Percentiles rank a stretch among this genome's conserved stretches.
Evolutionary conservation across 2,329 filamentous ascomycete genomes (phyloP).

Genomic region (Zymoseptoria pseudotritici): DNA sequence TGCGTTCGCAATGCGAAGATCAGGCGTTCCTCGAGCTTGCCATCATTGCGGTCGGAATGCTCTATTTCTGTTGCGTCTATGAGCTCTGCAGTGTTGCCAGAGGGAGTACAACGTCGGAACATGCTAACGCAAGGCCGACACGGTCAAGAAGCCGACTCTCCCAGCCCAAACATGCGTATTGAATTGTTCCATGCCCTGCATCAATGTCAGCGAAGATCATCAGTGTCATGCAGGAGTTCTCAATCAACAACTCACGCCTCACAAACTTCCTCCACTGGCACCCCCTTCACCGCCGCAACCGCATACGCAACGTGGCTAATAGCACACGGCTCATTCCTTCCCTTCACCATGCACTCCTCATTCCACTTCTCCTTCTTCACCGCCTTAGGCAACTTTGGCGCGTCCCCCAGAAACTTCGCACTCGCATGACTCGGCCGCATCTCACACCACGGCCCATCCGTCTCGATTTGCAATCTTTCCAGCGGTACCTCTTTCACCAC

Average conservation of each 20-base stretch:
- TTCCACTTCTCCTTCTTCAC: slow-evolving; percentile 97
- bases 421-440: slow-evolving; percentile 84
- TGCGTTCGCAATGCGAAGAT: not conserved
- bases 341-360: slow-evolving; percentile 83
- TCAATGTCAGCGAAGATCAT: slow-evolving; percentile 16
- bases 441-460: slow-evolving; percentile 95
- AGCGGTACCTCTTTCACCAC: slow-evolving; percentile 76
- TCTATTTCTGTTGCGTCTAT: not conserved
- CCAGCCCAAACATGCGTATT: slow-evolving; percentile 67
- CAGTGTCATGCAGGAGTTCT: too few species aligned
- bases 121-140: not conserved
- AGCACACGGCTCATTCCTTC: slow-evolving; percentile 83
- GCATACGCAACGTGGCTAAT: slow-evolving; percentile 84
- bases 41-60: not conserved
- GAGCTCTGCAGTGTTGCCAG: not conserved
- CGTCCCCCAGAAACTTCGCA: slow-evolving; percentile 60
- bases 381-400: slow-evolving; percentile 63
- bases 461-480: slow-evolving; percentile 83
- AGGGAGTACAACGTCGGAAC: not conserved
- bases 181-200: slow-evolving; percentile 70
- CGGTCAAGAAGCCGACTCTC: slow-evolving; percentile 31
- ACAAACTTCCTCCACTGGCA: slow-evolving; percentile 72
- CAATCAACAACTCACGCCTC: slow-evolving; percentile 52
- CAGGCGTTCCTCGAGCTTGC: not conserved
- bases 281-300: slow-evolving; percentile 76